A percentile compares a stretch with the other conserved stretches of the same genome.
Conservation (phyloP, 257 asterid genomes). For the Jacaranda copaia region DNA sequence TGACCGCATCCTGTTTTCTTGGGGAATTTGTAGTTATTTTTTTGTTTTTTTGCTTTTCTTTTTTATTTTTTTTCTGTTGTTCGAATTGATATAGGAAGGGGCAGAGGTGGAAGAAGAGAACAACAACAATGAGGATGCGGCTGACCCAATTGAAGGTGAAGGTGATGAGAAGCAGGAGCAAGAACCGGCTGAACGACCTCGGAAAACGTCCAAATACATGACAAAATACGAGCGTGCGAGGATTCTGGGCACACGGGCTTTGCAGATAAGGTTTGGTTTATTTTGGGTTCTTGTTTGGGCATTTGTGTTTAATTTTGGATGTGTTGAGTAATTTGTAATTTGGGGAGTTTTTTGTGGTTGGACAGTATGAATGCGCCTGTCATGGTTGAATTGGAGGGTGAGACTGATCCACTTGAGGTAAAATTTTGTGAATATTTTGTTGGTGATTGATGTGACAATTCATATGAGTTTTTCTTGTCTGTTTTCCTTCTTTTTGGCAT, state of each 20-base stretch:
- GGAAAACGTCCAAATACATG: slow-evolving; percentile 69
- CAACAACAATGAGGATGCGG: slow-evolving; percentile 46
- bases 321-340: not conserved
- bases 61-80: not conserved
- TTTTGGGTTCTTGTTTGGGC: not conserved
- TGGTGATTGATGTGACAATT: too few species aligned
- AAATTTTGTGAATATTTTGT: not conserved
- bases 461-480: too few species aligned
- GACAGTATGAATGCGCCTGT: slow-evolving; percentile 80
- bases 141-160: slow-evolving; percentile 55
- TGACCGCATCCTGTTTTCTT: too few species aligned
- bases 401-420: slow-evolving; percentile 78
- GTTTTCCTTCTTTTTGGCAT: too few species aligned
- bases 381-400: slow-evolving; percentile 76
- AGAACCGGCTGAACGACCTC: slow-evolving; percentile 50
- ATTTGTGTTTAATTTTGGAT: not conserved
- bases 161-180: slow-evolving; percentile 58
- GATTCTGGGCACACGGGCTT: slow-evolving; percentile 73
- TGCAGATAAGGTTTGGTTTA: slow-evolving; percentile 61
- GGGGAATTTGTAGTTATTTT: not conserved
- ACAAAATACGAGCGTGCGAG: slow-evolving; percentile 75
- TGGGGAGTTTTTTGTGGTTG: not conserved
- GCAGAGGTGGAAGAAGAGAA: slow-evolving; percentile 60
- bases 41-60: not conserved
- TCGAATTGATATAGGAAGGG: slow-evolving; percentile 53